phyloP scores from a whole-genome alignment of 2,329 filamentous ascomycete genomes.

The Proliferodiscus dingleyae region DNA sequence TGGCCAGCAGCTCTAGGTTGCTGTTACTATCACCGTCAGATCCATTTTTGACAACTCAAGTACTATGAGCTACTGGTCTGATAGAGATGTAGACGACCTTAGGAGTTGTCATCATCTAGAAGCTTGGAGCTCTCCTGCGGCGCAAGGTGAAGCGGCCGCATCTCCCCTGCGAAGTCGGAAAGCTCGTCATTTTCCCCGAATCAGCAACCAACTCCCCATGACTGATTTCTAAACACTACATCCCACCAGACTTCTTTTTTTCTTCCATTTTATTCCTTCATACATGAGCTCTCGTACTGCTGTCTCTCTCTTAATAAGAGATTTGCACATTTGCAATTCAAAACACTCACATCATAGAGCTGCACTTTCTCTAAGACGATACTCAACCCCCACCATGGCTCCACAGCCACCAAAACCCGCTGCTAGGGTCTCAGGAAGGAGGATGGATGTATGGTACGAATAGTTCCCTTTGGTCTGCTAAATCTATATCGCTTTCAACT shows the following conservation, averaged over 20 bases:
- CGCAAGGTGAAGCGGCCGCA: background rate
- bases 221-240: background rate
- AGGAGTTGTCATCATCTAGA: too few species aligned
- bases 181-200: background rate
- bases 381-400: slow-evolving; percentile 27
- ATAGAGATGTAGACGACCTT: too few species aligned
- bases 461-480: too few species aligned
- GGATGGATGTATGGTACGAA: slow-evolving; percentile 53
- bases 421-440: slow-evolving; percentile 46
- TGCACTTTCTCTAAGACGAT: slow-evolving; percentile 13
- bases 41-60: background rate
- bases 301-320: slow-evolving; percentile 6
- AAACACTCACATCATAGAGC: background rate
- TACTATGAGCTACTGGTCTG: background rate
- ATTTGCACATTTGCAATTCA: slow-evolving; percentile 2
- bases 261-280: background rate
- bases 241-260: background rate
- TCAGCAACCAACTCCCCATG: background rate
- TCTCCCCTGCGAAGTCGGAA: background rate
- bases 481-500: too few species aligned
- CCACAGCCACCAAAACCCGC: slow-evolving; percentile 43
- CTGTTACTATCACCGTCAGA: background rate
- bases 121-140: too few species aligned
- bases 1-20: slow-evolving; percentile 1
- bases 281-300: slow-evolving; percentile 14